phyloP scores from a whole-genome alignment of 73 alveolate species.

The Paramecium octaurelia region DNA sequence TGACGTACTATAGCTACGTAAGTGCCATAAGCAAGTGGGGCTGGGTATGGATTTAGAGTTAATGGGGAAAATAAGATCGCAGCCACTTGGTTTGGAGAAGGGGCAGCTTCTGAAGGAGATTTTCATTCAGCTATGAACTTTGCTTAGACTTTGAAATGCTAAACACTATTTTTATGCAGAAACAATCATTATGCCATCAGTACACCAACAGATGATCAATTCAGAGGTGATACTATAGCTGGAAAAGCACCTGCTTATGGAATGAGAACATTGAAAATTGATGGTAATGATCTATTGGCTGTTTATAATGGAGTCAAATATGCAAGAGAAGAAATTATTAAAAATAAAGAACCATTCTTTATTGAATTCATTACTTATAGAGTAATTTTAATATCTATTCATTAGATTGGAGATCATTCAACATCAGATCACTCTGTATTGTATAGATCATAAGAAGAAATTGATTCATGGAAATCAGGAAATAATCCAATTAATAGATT shows the following conservation, averaged over 20 bases:
- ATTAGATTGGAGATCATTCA: slow-evolving; percentile 88
- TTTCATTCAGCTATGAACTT: slow-evolving; percentile 94
- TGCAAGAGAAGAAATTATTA: slow-evolving; percentile 82
- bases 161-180: slow-evolving; percentile 94
- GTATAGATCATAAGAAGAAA: slow-evolving; percentile 79
- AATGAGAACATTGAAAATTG: slow-evolving; percentile 88
- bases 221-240: slow-evolving; percentile 93
- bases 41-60: slow-evolving; percentile 93
- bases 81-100: slow-evolving; percentile 93
- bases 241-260: slow-evolving; percentile 91
- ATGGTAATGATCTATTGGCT: slow-evolving; percentile 95
- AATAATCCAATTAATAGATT: slow-evolving; percentile 65
- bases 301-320: slow-evolving; percentile 80
- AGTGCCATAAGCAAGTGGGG: slow-evolving; percentile 96
- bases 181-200: slow-evolving; percentile 63
- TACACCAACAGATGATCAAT: slow-evolving; percentile 80
- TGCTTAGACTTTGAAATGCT: slow-evolving; percentile 87
- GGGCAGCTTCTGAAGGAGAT: slow-evolving; percentile 98
- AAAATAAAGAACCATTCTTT: slow-evolving; percentile 80
- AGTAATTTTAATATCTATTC: neutral
- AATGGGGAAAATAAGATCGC: slow-evolving; percentile 84
- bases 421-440: slow-evolving; percentile 87
- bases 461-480: slow-evolving; percentile 61
- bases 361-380: slow-evolving; percentile 92
- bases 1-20: slow-evolving; percentile 52